phyloP scores from a whole-genome alignment of 495 filamentous ascomycete species.

The Patellaria atrata region DNA sequence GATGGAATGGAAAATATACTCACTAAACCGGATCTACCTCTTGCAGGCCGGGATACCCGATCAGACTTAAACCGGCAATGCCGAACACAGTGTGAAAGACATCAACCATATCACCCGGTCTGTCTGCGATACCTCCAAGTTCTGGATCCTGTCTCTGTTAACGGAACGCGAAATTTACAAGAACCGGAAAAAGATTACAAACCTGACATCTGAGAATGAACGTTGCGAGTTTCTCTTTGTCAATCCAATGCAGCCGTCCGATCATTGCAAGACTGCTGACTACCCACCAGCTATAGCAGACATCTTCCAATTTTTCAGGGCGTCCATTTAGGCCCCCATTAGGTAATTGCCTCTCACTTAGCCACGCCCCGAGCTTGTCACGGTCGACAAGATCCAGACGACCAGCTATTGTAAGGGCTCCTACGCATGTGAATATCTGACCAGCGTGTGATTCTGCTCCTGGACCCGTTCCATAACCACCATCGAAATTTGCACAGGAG shows the following conservation, averaged over 20 bases:
- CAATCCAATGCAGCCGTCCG: slow-evolving; percentile 78
- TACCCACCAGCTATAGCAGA: slow-evolving; percentile 99
- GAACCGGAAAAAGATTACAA: slow-evolving; percentile 8
- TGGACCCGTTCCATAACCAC: slow-evolving; percentile 77
- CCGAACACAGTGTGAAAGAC: slow-evolving; percentile 93
- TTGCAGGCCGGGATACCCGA: slow-evolving; percentile 57
- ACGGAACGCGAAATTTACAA: background rate
- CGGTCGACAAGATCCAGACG: slow-evolving; percentile 70
- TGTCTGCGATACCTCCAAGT: slow-evolving; percentile 72
- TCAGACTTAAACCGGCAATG: slow-evolving; percentile 71
- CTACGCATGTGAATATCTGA: slow-evolving; percentile 92
- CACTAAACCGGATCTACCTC: slow-evolving; percentile 83
- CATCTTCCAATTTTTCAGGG: slow-evolving; percentile 91
- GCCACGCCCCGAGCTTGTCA: slow-evolving; percentile 72
- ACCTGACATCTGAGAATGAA: slow-evolving; percentile 80
- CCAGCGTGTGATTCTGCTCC: slow-evolving; percentile 86
- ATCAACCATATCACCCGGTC: slow-evolving; percentile 89
- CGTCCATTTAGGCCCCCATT: slow-evolving; percentile 85
- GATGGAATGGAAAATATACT: slow-evolving; percentile 24
- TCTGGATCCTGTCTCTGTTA: slow-evolving; percentile 50
- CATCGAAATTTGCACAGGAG: slow-evolving; percentile 80
- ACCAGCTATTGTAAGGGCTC: slow-evolving; percentile 66
- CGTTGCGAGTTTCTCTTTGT: slow-evolving; percentile 53
- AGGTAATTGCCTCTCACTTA: slow-evolving; percentile 80
- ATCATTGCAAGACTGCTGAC: slow-evolving; percentile 80